Conservation (phyloP, 106 monocot species). For the Apostasia ramifera region DNA sequence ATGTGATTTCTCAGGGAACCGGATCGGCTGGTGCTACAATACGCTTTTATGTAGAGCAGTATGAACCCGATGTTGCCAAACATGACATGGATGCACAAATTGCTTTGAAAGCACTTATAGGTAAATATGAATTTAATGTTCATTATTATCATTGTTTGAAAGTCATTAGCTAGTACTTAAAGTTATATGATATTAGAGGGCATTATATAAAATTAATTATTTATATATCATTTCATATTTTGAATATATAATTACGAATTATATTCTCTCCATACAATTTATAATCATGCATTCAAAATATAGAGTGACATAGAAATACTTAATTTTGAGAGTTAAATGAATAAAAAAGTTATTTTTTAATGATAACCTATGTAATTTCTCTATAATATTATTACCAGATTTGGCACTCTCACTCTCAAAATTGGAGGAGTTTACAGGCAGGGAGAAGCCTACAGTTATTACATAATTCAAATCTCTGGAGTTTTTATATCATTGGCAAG, state of each 20-base stretch:
- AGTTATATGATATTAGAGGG: no score
- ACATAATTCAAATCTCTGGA: conserved; percentile 28
- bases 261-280: no score
- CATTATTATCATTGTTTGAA: background rate
- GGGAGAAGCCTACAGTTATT: conserved; percentile 91
- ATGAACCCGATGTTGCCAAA: conserved; percentile 71
- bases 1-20: conserved; percentile 50
- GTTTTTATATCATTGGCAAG: no score
- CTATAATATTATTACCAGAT: conserved; percentile 26
- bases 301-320: no score
- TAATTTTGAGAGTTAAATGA: no score
- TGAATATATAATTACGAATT: no score
- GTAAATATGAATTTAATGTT: conserved; percentile 13
- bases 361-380: background rate
- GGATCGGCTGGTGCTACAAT: conserved; percentile 94
- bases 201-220: background rate
- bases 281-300: no score
- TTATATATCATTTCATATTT: background rate
- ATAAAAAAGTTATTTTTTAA: no score
- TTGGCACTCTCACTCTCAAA: conserved; percentile 81
- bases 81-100: conserved; percentile 80
- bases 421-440: conserved; percentile 88
- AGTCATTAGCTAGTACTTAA: no score
- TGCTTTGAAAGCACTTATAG: conserved; percentile 87
- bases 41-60: conserved; percentile 86